A percentile compares a stretch with the other conserved stretches of the same genome.
phyloP scores from a whole-genome alignment of 106 monocot genomes.

The Platanthera guangdongensis region DNA sequence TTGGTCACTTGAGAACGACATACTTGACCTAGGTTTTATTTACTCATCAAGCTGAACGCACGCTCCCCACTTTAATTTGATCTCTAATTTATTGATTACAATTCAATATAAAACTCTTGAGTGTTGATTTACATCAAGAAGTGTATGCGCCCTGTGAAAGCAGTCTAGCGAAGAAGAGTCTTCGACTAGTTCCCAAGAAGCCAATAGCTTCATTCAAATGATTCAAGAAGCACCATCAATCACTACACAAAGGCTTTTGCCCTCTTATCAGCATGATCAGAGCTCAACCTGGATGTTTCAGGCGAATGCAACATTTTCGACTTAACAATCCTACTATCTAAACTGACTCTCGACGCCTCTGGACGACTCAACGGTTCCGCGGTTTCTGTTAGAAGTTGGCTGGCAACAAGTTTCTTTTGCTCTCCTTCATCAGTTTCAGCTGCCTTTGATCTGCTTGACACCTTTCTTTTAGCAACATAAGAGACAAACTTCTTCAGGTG shows the following conservation, averaged over 20 bases:
- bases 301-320: constrained; percentile 22
- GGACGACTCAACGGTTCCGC: constrained; percentile 8
- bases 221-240: neutral
- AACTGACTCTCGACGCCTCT: constrained; percentile 41
- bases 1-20: too few relatives aligned
- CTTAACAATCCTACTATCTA: constrained; percentile 37
- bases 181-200: neutral
- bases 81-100: too few relatives aligned
- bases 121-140: constrained; percentile 26
- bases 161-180: neutral
- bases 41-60: too few relatives aligned
- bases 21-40: too few relatives aligned
- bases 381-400: constrained; percentile 2
- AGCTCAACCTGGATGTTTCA: constrained; percentile 52
- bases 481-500: constrained; percentile 63
- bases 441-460: constrained; percentile 16
- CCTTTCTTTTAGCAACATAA: constrained; percentile 25
- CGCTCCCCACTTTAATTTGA: too few relatives aligned
- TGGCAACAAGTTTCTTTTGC: constrained; percentile 9
- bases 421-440: neutral
- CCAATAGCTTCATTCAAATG: neutral
- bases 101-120: too few relatives aligned
- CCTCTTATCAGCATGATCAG: constrained; percentile 37
- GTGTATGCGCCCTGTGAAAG: constrained; percentile 12
- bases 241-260: constrained; percentile 18